Conservation (phyloP, 1,284 basidiomycete genomes). For the Moniliella sp. region DNA sequence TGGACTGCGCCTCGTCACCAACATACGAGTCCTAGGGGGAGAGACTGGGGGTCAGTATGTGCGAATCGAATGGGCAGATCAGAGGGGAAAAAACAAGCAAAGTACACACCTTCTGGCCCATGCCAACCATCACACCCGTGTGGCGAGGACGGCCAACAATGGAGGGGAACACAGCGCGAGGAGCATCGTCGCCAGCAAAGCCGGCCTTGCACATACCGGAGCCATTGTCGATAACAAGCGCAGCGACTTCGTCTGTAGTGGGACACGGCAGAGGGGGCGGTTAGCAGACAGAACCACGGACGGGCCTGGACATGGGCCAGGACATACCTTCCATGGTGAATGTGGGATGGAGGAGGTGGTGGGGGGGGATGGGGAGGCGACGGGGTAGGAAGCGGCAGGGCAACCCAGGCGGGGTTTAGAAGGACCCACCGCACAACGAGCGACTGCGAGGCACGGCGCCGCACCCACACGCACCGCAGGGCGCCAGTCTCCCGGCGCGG, state of each 20-base stretch:
- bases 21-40: constrained; percentile 33
- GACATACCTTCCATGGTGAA: too few relatives aligned
- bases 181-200: constrained; percentile 56
- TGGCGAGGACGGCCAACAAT: constrained; percentile 80
- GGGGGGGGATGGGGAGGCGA: too few relatives aligned
- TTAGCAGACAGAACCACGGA: too few relatives aligned
- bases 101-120: constrained; percentile 38
- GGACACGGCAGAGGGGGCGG: too few relatives aligned
- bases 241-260: constrained; percentile 35
- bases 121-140: constrained; percentile 63
- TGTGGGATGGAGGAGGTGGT: too few relatives aligned
- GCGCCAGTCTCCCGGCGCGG: too few relatives aligned
- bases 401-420: too few relatives aligned
- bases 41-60: not conserved
- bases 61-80: not conserved
- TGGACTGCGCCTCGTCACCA: constrained; percentile 69
- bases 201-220: constrained; percentile 35
- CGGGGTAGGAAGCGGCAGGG: too few relatives aligned
- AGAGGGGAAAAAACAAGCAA: constrained; percentile 3
- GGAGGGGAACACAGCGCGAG: constrained; percentile 56
- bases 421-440: too few relatives aligned
- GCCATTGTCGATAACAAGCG: constrained; percentile 35
- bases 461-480: too few relatives aligned
- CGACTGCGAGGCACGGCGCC: too few relatives aligned
- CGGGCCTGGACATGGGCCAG: too few relatives aligned